Conservation (phyloP, 176 grass and related monocot genomes). For the Cenchrus purpureus region DNA sequence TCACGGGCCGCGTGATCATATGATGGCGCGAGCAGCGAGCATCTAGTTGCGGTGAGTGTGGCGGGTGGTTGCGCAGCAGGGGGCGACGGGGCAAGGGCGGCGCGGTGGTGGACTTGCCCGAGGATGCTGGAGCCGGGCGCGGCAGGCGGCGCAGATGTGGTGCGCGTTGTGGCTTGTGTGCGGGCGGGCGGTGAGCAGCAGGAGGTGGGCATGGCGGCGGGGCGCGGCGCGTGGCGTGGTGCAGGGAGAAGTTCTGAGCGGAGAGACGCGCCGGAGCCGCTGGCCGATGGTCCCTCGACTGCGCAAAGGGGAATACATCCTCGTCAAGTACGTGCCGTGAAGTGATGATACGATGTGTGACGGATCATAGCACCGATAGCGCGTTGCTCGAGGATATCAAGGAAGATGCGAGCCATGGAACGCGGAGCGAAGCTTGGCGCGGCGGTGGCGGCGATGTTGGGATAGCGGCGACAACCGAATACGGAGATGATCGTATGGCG, state of each 20-base stretch:
- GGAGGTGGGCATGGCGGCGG: too few species aligned
- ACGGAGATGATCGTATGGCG: not conserved
- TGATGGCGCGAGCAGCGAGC: too few species aligned
- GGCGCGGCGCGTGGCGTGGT: too few species aligned
- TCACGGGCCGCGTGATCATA: too few species aligned
- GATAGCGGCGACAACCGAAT: not conserved
- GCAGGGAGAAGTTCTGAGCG: fast-evolving
- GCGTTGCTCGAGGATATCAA: fast-evolving
- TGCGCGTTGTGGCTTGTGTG: too few species aligned
- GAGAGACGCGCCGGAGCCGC: too few species aligned
- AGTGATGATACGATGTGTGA: fast-evolving
- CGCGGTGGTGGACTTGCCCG: fast-evolving
- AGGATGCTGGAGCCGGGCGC: too few species aligned
- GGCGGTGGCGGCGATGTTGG: not conserved
- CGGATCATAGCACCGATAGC: not conserved
- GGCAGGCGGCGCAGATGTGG: too few species aligned
- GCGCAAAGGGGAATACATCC: not conserved
- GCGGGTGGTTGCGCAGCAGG: too few species aligned
- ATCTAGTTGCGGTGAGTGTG: too few species aligned
- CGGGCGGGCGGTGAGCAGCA: too few species aligned
- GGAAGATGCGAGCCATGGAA: not conserved
- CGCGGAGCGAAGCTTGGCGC: not conserved
- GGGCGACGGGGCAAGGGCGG: too few species aligned
- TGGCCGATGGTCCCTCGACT: not conserved
- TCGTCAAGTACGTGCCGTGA: not conserved